Evolutionary conservation across 2,329 filamentous ascomycete species (phyloP), one percentile per base, ranked within the genome.

Genomic region (Alternaria postmessia): DNA sequence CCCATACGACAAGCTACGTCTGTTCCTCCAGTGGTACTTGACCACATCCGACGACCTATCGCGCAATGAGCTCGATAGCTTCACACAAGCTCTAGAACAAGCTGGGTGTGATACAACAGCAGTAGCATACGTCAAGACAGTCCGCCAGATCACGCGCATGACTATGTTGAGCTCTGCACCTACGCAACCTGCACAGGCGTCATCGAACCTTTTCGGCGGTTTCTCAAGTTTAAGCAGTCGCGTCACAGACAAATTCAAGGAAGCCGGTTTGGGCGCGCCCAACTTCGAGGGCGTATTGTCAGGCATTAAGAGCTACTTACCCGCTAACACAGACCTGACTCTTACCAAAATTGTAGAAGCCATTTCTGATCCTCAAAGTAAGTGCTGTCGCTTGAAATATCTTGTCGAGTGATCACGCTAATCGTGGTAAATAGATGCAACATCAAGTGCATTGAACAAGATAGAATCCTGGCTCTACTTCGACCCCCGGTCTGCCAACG

Each of bases 341-440:
- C 87, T 99, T 54, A 99, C 96, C 57, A 98, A 98, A 81, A 97
- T 99, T 75, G 94, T 95, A 41, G 95, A 99, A 79, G 96, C 93
- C 1, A 90, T 99, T 72, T 99, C 99, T 94, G 95, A 99, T 74
- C 95, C 95, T 0, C 87, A 92, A 46, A 88, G 46, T 49, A n/a
- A 49, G 46, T 30, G 5, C 24, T 1, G 3, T 7, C 12, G 16
- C 20, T 18, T 0, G 5, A 1, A 24, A 42, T 12, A 12, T 14
- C 20, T 12, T 38, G 14, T 36, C 32, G 7, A 12, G 2, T 16
- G 11, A 7, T 9, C 2, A 5, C 3, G 12, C 46, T 49, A 36
- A 49, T 9, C 0, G 2, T 14, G 12, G 3, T 12, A 0, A 8
- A 12, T n/a, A 49, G 46, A 93, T 11, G 94, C 95, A 3, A 93